Percentiles rank a stretch among this genome's conserved stretches.
Evolutionary conservation across 768 basidiomycete species (phyloP).

Genomic region (Favolaschia claudopus): DNA sequence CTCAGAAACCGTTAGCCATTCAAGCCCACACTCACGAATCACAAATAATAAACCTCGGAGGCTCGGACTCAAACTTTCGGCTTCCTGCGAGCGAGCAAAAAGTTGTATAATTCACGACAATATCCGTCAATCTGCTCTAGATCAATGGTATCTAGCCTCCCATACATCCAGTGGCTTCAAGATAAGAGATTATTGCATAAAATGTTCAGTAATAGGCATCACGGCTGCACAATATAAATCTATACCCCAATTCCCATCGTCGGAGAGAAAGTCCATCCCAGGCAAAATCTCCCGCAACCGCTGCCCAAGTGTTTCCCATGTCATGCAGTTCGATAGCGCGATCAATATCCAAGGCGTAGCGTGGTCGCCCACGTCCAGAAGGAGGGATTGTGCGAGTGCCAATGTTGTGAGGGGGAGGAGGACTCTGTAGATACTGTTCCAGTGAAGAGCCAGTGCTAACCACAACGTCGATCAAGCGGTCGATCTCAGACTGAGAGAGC

Average conservation of each 20-base stretch:
- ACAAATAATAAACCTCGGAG: no score
- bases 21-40: no score
- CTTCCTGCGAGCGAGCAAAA: no score
- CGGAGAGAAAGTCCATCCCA: constrained; percentile 23
- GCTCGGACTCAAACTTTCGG: no score
- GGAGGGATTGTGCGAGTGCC: not conserved
- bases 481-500: not conserved
- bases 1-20: no score
- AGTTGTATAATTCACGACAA: no score
- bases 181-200: no score
- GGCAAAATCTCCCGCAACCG: constrained; percentile 24
- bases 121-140: no score
- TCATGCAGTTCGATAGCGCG: constrained; percentile 31
- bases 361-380: constrained; percentile 26
- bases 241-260: constrained; percentile 31
- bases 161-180: no score
- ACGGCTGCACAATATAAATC: constrained; percentile 27
- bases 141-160: no score
- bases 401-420: not conserved
- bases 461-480: not conserved
- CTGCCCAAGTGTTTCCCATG: constrained; percentile 34
- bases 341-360: constrained; percentile 29
- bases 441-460: not conserved
- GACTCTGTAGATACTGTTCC: not conserved
- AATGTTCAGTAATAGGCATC: no score